These are phyloP conservation scores for Dimocarpus longan DNA, from an alignment of 345 rosid species.

Conservation along the genomic window DNA sequence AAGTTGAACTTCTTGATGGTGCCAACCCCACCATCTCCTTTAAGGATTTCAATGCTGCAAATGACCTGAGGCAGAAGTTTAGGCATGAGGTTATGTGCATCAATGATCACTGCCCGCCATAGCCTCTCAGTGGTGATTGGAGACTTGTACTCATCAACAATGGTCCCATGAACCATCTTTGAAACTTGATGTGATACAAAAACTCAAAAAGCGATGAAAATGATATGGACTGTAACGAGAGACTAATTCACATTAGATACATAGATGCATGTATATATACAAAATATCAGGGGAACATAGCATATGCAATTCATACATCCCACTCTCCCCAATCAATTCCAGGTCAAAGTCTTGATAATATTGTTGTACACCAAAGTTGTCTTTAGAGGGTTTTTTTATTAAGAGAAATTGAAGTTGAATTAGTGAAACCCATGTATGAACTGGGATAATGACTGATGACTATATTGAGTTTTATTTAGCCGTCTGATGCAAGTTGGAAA, in stretches of 20 bases:
- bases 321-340: background rate
- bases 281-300: background rate
- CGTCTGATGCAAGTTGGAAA: background rate
- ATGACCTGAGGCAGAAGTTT: slow-evolving; percentile 33
- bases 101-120: slow-evolving; percentile 31
- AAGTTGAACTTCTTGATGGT: slow-evolving; percentile 33
- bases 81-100: slow-evolving; percentile 26
- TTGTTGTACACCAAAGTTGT: background rate
- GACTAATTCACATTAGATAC: background rate
- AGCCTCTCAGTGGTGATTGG: slow-evolving; percentile 24
- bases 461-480: too few species aligned
- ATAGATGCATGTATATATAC: background rate
- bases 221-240: background rate
- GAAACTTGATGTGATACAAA: background rate
- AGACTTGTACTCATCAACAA: slow-evolving; percentile 9
- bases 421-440: too few species aligned
- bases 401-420: too few species aligned
- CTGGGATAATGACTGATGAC: too few species aligned
- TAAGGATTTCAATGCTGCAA: slow-evolving; percentile 22
- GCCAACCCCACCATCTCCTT: slow-evolving; percentile 46
- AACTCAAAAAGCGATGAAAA: background rate
- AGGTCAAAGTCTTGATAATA: slow-evolving; percentile 6
- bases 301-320: background rate
- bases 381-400: background rate
- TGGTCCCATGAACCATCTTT: slow-evolving; percentile 4